Base-by-base conservation (phyloP, 1,284 basidiomycete species). In the Cutaneotrichosporon dermatis region DNA sequence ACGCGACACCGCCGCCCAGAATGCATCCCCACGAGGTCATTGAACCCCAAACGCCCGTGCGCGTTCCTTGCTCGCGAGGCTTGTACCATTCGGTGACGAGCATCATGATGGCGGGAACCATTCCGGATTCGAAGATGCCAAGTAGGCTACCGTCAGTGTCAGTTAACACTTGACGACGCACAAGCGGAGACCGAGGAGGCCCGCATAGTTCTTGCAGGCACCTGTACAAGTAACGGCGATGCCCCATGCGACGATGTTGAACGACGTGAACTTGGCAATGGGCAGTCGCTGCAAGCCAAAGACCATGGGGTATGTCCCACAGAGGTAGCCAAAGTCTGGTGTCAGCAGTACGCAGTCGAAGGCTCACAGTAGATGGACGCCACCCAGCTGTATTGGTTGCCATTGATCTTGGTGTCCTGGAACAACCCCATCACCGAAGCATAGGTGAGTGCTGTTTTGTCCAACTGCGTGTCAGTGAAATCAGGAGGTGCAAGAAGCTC, bases 251-350 rank as follows among this genome's bases (percentile, higher is more conserved):
- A 65, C 44, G 46, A 61, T 58, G 50, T 53, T 64, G 55, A 56
- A 35, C 7, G 46, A 39, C 1, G 58, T 60, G 41, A 58, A 62
- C 49, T 59, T 61, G 15, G 55, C 60, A 9, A 67, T 54, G 5
- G 54, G 58, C 51, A 69, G 61, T 15, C 61, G 60, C 39, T 66
- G 65, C 53, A 60, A 64, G 8, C 57, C 45, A 50, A 52, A 46
- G 16, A 58, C 61, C 54, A 62, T 62, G n/a, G 67, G 67, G 54
- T 61, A 69, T 36, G 64, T 55, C 39, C 66, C 65, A n/a, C 63
- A 51, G 10, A 69, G 64, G 52, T 58, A 60, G 2, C 67, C 67
- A 34, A 64, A 11, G n/a, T 53, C 62, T 61, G 48, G 12, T 12
- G 55, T 59, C 34, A 58, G 57, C 37, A 40, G 11, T 3, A 8